phyloP scores from a whole-genome alignment of 768 basidiomycete genomes.

The Panellus pusillus region DNA sequence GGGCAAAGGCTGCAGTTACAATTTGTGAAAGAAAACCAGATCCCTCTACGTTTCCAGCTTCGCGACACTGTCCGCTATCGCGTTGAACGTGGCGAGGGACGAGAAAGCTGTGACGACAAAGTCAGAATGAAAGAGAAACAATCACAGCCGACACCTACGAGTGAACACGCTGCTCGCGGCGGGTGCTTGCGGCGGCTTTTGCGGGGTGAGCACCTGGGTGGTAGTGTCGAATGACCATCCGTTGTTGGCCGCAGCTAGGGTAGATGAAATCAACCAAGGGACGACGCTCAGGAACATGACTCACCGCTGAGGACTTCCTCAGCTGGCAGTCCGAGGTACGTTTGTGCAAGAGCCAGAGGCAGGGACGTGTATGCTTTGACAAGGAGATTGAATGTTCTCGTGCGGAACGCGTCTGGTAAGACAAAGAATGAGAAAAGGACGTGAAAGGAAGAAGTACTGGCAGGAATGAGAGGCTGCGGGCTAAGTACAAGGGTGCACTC shows the following conservation, averaged over 20 bases:
- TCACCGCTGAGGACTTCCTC: conserved; percentile 41
- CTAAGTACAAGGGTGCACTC: conserved; percentile 23
- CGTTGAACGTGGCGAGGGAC: conserved; percentile 22
- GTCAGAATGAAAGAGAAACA: background rate
- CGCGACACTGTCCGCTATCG: conserved; percentile 49
- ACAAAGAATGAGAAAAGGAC: background rate
- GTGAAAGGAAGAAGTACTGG: background rate
- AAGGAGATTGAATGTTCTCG: conserved; percentile 53
- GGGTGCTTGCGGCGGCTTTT: conserved; percentile 4
- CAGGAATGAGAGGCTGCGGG: conserved; percentile 32
- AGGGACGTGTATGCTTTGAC: conserved; percentile 68
- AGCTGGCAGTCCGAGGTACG: conserved; percentile 52
- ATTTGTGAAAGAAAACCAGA: background rate
- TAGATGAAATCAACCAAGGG: background rate
- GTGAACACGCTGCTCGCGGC: conserved; percentile 2
- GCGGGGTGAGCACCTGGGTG: conserved; percentile 39
- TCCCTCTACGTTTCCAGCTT: conserved; percentile 37
- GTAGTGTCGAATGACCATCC: conserved; percentile 55
- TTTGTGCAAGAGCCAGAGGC: conserved; percentile 50
- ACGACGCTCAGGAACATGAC: background rate
- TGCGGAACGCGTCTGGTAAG: conserved; percentile 55
- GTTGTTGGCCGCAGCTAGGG: conserved; percentile 40
- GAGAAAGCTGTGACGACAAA: conserved; percentile 14
- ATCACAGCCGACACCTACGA: conserved; percentile 3
- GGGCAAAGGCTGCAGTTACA: conserved; percentile 4